Base-by-base conservation (phyloP, 768 basidiomycete species). In the Heimioporus sp. region DNA sequence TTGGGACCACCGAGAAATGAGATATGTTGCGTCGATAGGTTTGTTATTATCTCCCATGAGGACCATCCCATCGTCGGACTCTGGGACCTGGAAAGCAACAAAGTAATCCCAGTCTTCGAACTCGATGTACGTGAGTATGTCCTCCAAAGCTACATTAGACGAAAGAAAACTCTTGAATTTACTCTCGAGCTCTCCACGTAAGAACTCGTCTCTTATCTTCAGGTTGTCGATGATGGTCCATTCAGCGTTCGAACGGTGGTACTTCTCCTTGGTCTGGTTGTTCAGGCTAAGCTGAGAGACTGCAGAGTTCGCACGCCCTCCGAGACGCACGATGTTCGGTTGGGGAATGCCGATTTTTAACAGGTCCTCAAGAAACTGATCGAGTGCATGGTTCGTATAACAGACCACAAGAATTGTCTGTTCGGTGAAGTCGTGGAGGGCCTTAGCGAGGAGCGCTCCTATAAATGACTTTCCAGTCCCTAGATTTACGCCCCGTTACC, bases 391-490 rank as follows among this genome's bases (percentile, higher is more conserved):
- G 54, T 88, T 87, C 0, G 86, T 88, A 53, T 79, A 87, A 56
- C 85, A 86, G 36, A 85, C 80, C 2, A 87, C 83, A 10, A 87
- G 76, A 17, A 87, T 83, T 1, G 64, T 80, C 39, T 73, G 68
- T 0, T 58, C 32, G 0, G 77, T 77, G 50, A 65, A 65, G 20
- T 80, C 75, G 43, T 86, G 76, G 5, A 86, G 62, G 7, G 76
- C 68, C 54, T 86, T 87, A 0, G 82, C 82, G 1, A 87, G 66
- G 0, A 87, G 66, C 0, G 83, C 82, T 0, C 86, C 86, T 21
- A 87, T 81, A 57, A 86, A 86, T 0, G 83, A 86, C 54, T 87
- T 88, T 2, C 86, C 86, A 0, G 86, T 88, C 1, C 86, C 86
- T 87, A 10, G 36, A 39, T 20, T 5, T 13, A 7, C 20, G 16